Base-by-base conservation (phyloP, 2,329 filamentous ascomycete genomes). In the Neoscytalidium dimidiatum region DNA sequence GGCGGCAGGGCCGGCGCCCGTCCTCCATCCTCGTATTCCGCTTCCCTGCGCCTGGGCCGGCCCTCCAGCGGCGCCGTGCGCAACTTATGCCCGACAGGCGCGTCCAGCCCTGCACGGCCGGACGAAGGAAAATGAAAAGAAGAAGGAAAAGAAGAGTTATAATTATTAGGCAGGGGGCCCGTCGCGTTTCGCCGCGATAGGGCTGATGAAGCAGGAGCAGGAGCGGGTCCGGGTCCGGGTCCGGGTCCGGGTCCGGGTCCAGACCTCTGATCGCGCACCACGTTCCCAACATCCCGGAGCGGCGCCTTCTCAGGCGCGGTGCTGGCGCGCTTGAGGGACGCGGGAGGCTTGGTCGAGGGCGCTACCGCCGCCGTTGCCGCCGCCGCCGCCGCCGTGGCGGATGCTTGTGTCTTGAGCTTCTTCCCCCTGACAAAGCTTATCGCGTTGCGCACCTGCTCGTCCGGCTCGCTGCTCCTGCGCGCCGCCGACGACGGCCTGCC, bases 401-500 rank as follows among this genome's bases (percentile, higher is more conserved):
- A 13, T 21, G 7, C 60, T 60, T 60, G 56, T 14, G 2, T 28
- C 14, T 65, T 61, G 26, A 21, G 57, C 31, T 41, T 72, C 67
- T 35, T 51, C 43, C 28, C 61, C 4, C 48, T 23, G 3, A 53
- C 46, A n/a, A 53, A 61, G 26, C 26, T 53, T 31, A 56, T 61
- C 3, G 64, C 64, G 9, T 53, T 48, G 8, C 21, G 56, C 21
- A 65, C 64, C 23, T 62, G 46, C 19, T 65, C 35, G 14, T 48
- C 57, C 3, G 57, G 35, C 14, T 46, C 8, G 67, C 1, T 21
- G 29, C 64, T 23, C 67, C 68, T 9, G 69, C n/a, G 67, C 4
- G 69, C 28, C 5, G 66, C 69, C 31, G 69, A 67, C 1, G 58
- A 65, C 23, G 75, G 71, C 67, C 74, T 75, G 17, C 74, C 74